Base-by-base conservation (phyloP, 495 filamentous ascomycete genomes). In the Neurospora sp. region DNA sequence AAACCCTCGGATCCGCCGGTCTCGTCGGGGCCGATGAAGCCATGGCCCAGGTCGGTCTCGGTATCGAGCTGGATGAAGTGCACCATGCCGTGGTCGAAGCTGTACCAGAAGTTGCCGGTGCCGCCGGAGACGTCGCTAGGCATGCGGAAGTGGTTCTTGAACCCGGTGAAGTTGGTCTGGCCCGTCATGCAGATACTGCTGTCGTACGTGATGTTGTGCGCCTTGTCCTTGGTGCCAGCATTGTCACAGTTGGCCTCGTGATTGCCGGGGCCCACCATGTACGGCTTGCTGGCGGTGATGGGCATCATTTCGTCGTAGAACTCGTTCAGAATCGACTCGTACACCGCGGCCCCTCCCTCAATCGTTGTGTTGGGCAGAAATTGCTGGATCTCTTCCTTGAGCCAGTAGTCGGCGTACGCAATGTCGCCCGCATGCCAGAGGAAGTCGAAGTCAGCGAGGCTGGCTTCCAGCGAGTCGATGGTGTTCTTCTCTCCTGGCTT, bases 91-190 rank as follows among this genome's bases (percentile, higher is more conserved):
- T 88, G 85, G 69, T 89, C 86, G 78, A 88, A 89, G 1, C 85
- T 87, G 77, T 89, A 89, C 87, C 87, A 89, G 79, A 89, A 87
- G 81, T 86, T 88, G 14, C 81, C 76, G 1, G 84, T 82, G 4
- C 80, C 80, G 1, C 84, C 84, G 5, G 80, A 72, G 66, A 86
- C 83, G 4, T 79, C 75, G 0, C 69, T 77, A 0, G 86, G 85
- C 86, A 88, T 88, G n/a, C 82, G 80, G 77, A 85, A 88, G n/a
- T 83, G 85, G 62, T 85, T 82, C 74, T 82, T 75, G 76, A 82
- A 87, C 35, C 85, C 86, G 20, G 86, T 88, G 70, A 88, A 88
- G 77, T 88, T 88, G 72, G 81, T 83, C 75, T 89, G 87, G 23
- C 86, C 86, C n/a, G 83, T 80, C 8, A 84, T 77, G 79, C 87